Percentiles rank a stretch among this genome's conserved stretches.
Evolutionary conservation across 176 grass and related monocot species (phyloP).

Genomic region (Oryza longistaminata): DNA sequence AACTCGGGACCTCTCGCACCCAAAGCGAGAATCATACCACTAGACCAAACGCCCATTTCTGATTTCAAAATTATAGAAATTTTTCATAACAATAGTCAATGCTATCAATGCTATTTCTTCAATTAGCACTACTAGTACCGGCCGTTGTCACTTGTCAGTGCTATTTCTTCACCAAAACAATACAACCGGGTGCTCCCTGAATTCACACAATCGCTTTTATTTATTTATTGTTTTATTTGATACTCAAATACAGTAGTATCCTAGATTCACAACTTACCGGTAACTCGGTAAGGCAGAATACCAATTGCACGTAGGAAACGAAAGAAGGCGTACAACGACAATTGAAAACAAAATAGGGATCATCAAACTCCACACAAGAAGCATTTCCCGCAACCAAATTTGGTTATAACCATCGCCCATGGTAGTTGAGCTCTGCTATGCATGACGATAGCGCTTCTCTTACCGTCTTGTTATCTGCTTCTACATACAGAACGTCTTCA

Average conservation of each 20-base stretch:
- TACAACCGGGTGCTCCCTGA: not conserved
- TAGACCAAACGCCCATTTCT: conserved; percentile 89
- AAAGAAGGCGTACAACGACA: not conserved
- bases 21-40: conserved; percentile 99
- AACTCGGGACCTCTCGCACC: conserved; percentile 98
- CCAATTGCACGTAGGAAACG: not conserved
- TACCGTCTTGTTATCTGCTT: conserved; percentile 65
- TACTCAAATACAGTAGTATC: not conserved
- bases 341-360: not conserved
- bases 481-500: conserved; percentile 80
- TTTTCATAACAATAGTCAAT: no score
- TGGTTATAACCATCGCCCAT: conserved; percentile 52
- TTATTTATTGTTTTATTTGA: not conserved
- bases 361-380: not conserved
- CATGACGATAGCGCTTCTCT: conserved; percentile 80
- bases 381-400: not conserved
- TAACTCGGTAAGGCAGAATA: not conserved
- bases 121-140: no score
- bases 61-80: not conserved
- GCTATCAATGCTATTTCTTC: no score
- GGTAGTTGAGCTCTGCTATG: conserved; percentile 84
- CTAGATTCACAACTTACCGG: not conserved
- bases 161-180: not conserved
- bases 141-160: no score
- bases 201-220: not conserved